phyloP scores from a whole-genome alignment of 257 asterid genomes.

The Ilex aquifolium region DNA sequence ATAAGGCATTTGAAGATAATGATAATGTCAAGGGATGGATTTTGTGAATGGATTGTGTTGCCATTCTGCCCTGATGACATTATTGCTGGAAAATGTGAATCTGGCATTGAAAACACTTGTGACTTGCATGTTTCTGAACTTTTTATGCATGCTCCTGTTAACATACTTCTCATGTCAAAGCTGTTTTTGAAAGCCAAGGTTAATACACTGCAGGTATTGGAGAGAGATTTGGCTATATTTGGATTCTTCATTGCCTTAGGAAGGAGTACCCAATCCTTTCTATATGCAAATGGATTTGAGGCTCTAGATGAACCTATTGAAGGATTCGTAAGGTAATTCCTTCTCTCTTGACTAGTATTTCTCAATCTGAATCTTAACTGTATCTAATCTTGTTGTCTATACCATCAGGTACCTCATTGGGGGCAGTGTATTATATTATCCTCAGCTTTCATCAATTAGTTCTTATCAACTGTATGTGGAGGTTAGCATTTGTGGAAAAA shows the following conservation, averaged over 20 bases:
- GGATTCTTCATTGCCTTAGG: slow-evolving; percentile 98
- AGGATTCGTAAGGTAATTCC: slow-evolving; percentile 69
- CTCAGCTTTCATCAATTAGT: slow-evolving; percentile 93
- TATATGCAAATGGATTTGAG: slow-evolving; percentile 68
- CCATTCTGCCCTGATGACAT: too few relatives aligned
- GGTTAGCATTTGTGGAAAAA: slow-evolving; percentile 56
- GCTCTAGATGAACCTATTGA: slow-evolving; percentile 62
- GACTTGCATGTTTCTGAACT: too few relatives aligned
- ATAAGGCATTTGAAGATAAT: too few relatives aligned
- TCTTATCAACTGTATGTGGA: slow-evolving; percentile 99
- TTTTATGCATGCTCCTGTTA: neutral
- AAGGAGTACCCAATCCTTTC: slow-evolving; percentile 69
- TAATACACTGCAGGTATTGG: slow-evolving; percentile 58
- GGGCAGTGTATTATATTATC: slow-evolving; percentile 91
- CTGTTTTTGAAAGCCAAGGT: slow-evolving; percentile 1
- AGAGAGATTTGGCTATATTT: slow-evolving; percentile 91
- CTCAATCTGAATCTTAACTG: neutral
- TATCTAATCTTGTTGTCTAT: slow-evolving; percentile 6
- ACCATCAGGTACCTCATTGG: slow-evolving; percentile 82
- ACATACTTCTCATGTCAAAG: neutral
- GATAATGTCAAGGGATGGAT: too few relatives aligned
- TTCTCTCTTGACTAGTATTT: slow-evolving; percentile 1
- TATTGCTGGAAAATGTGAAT: too few relatives aligned
- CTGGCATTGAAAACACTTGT: too few relatives aligned
- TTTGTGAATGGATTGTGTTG: too few relatives aligned